Evolutionary conservation across 2,329 filamentous ascomycete genomes (phyloP).

Genomic region (Neopestalotiopsis sp.): DNA sequence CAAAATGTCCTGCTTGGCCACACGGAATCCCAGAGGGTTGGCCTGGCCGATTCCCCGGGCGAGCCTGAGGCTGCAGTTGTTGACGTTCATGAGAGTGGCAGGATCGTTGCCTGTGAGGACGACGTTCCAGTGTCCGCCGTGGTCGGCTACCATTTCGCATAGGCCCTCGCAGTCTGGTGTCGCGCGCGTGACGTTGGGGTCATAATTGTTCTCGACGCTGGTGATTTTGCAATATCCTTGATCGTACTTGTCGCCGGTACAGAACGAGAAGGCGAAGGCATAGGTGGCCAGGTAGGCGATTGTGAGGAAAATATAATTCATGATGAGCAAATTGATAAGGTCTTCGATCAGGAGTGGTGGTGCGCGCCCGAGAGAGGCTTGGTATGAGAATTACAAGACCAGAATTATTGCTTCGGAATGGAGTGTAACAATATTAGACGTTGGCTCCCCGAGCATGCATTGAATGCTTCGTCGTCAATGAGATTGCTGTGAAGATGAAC

Average conservation of each 20-base stretch:
- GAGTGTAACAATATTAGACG: background rate
- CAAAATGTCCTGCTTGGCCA: background rate
- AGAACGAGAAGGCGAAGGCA: background rate
- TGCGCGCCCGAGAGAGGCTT: background rate
- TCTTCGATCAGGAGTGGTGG: background rate
- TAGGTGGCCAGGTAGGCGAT: conserved; percentile 6
- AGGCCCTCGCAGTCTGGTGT: background rate
- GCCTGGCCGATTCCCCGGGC: background rate
- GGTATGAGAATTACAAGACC: background rate
- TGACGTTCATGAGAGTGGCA: background rate
- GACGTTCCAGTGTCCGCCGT: background rate
- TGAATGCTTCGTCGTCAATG: background rate
- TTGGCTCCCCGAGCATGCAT: background rate
- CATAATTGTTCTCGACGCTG: background rate
- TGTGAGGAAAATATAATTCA: background rate
- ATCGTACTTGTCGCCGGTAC: conserved; percentile 3
- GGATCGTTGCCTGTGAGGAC: background rate
- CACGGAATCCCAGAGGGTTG: background rate
- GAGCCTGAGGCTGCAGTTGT: background rate
- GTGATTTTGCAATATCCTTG: conserved; percentile 13
- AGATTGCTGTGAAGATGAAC: background rate
- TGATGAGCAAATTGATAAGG: background rate
- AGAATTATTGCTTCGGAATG: background rate
- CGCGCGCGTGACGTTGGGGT: background rate
- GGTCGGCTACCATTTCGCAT: background rate